These are phyloP conservation scores for Tuber magnatum DNA, from an alignment of 495 filamentous ascomycete species.

Conservation along the genomic window DNA sequence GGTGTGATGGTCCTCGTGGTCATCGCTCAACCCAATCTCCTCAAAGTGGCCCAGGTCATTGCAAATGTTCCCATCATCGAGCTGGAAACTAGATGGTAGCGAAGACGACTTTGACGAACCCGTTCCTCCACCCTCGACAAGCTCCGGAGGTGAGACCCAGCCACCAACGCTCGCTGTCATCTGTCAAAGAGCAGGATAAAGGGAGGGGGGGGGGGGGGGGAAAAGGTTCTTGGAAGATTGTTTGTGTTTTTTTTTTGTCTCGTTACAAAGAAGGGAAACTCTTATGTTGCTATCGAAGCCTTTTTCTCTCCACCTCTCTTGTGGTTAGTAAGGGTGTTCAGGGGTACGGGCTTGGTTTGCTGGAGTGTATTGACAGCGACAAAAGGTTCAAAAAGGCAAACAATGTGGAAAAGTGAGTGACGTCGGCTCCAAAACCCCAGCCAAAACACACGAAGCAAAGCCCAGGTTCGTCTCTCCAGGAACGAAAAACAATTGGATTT, in stretches of 20 bases:
- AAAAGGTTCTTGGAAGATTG: neutral
- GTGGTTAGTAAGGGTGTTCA: neutral
- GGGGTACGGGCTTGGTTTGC: neutral
- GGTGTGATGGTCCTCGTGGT: slow-evolving; percentile 17
- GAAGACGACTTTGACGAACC: slow-evolving; percentile 88
- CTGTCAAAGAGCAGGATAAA: slow-evolving; percentile 1
- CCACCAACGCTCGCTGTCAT: slow-evolving; percentile 29
- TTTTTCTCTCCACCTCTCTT: slow-evolving; percentile 7
- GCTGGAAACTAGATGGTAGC: slow-evolving; percentile 69
- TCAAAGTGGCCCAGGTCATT: slow-evolving; percentile 78
- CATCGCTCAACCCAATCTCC: slow-evolving; percentile 79
- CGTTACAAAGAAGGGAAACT: too few species aligned
- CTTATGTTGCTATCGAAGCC: slow-evolving; percentile 15
- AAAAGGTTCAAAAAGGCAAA: neutral
- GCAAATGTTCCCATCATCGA: slow-evolving; percentile 58
- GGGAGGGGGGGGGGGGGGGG: neutral
- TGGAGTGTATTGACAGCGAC: neutral
- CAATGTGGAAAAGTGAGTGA: slow-evolving; percentile 25
- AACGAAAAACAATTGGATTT: neutral
- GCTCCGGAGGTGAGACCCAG: slow-evolving; percentile 34
- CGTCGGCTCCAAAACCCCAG: slow-evolving; percentile 19
- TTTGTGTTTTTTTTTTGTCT: neutral
- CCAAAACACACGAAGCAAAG: neutral
- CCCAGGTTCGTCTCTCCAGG: neutral
- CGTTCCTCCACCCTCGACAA: slow-evolving; percentile 48